phyloP scores from a whole-genome alignment of 345 rosid species.

The Populus ilicifolia region DNA sequence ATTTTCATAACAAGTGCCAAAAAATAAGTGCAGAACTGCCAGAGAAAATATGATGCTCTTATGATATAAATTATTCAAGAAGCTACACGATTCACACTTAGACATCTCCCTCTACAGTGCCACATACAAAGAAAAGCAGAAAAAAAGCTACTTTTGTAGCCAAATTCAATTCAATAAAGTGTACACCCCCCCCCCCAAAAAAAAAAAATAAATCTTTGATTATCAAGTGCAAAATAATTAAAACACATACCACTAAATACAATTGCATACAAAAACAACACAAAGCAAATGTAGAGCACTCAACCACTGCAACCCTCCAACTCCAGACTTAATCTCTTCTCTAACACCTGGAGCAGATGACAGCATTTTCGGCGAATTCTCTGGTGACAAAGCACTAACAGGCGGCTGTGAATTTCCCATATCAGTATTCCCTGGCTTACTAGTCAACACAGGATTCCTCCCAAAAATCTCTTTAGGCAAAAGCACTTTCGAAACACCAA shows the following conservation, averaged over 20 bases:
- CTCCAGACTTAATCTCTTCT: constrained; percentile 34
- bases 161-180: constrained; percentile 39
- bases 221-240: constrained; percentile 7
- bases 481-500: constrained; percentile 79
- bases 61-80: constrained; percentile 16
- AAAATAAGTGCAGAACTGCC: background rate
- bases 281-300: constrained; percentile 21
- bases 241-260: constrained; percentile 47
- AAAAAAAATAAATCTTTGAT: constrained; percentile 12
- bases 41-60: constrained; percentile 1
- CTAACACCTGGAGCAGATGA: constrained; percentile 53
- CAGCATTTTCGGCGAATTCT: constrained; percentile 39
- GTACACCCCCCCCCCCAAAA: constrained; percentile 7
- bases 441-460: constrained; percentile 27
- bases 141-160: constrained; percentile 31
- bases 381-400: constrained; percentile 42
- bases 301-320: constrained; percentile 10
- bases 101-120: constrained; percentile 2
- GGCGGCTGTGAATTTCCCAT: constrained; percentile 44
- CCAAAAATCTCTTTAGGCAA: constrained; percentile 72
- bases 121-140: background rate
- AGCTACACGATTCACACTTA: constrained; percentile 19
- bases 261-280: constrained; percentile 65
- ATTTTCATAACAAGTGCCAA: background rate
- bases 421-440: constrained; percentile 32